Percentiles rank a stretch among this genome's conserved stretches.
These are phyloP conservation scores for Saksenaea oblongispora DNA, from an alignment of 371 early-diverging fungal species.

Conservation along the genomic window DNA sequence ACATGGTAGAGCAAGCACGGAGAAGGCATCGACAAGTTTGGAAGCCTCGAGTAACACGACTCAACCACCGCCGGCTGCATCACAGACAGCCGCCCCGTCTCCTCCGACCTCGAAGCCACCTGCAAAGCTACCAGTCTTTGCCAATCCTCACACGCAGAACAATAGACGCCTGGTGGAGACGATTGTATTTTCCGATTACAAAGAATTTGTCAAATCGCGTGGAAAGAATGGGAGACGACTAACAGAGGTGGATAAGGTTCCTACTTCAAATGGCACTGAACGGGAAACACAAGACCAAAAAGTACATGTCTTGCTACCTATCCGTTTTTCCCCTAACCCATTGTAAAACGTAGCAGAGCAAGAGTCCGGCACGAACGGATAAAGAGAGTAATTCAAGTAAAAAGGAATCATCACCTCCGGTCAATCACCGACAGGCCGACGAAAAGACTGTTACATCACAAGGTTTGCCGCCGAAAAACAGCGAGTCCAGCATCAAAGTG, in stretches of 20 bases:
- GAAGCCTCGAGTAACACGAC: conserved; percentile 1
- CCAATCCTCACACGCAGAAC: background rate
- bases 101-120: background rate
- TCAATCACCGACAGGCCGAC: background rate
- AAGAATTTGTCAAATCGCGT: background rate
- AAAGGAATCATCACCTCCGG: background rate
- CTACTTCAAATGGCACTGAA: background rate
- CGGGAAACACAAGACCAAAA: background rate
- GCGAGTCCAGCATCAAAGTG: conserved; percentile 10
- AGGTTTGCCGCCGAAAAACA: background rate
- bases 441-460: background rate
- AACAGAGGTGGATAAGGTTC: background rate
- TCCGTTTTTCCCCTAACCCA: background rate
- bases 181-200: background rate
- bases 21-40: background rate
- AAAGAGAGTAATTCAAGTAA: background rate
- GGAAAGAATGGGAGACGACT: background rate
- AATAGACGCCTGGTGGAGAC: background rate
- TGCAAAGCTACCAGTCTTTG: background rate
- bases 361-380: background rate
- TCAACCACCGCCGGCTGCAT: background rate
- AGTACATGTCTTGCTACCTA: background rate
- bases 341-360: background rate
- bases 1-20: background rate
- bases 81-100: background rate